phyloP scores from a whole-genome alignment of 257 asterid genomes.

The Nicotiana benthamiana region DNA sequence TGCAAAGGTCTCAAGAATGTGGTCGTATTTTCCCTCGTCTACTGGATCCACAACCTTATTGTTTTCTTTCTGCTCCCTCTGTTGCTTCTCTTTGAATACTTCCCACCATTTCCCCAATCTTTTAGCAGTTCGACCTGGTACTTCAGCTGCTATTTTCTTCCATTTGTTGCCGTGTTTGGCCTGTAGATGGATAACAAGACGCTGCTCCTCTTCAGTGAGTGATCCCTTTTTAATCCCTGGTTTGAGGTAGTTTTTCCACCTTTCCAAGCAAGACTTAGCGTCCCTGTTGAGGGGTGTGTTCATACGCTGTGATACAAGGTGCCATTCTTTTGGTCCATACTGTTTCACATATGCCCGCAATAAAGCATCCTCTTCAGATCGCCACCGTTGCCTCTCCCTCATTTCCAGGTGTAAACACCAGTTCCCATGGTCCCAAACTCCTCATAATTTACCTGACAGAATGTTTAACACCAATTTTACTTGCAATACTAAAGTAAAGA shows the following conservation, averaged over 20 bases:
- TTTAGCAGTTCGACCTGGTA: constrained; percentile 65
- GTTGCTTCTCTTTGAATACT: constrained; percentile 44
- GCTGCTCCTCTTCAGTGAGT: constrained; percentile 52
- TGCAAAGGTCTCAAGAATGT: constrained; percentile 43
- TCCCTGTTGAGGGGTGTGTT: constrained; percentile 44
- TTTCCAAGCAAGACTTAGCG: constrained; percentile 60
- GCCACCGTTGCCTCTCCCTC: constrained; percentile 80
- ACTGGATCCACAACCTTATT: constrained; percentile 20
- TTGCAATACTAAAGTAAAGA: not conserved
- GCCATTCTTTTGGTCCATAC: constrained; percentile 64
- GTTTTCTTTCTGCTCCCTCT: constrained; percentile 40
- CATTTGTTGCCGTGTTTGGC: constrained; percentile 58
- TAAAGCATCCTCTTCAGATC: constrained; percentile 65
- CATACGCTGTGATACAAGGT: constrained; percentile 55
- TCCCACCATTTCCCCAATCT: constrained; percentile 78
- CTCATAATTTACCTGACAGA: constrained; percentile 29
- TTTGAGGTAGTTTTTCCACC: constrained; percentile 71
- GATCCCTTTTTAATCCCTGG: constrained; percentile 71
- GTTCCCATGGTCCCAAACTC: constrained; percentile 39
- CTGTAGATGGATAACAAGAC: constrained; percentile 45
- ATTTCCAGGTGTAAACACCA: constrained; percentile 33
- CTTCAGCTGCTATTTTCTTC: constrained; percentile 70
- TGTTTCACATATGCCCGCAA: constrained; percentile 52
- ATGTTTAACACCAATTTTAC: not conserved
- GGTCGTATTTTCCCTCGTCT: constrained; percentile 55